Percentiles rank a stretch among this genome's conserved stretches.
Conservation (phyloP, 352 stramenopile species). For the Pythium aphanidermatum region DNA sequence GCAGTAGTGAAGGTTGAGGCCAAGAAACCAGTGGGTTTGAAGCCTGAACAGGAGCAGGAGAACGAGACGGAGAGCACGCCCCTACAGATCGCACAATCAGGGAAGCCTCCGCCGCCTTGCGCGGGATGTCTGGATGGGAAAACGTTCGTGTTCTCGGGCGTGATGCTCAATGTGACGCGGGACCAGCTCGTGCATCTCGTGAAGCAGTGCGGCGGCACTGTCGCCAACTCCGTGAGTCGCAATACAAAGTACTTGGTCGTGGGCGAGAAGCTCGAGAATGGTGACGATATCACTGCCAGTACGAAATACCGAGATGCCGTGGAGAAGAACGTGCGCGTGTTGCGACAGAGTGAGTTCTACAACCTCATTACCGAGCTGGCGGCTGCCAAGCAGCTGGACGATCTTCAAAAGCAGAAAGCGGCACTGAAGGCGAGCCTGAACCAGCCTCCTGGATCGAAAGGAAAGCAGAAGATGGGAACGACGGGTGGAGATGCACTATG, state of each 20-base stretch:
- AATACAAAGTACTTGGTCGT: constrained; percentile 78
- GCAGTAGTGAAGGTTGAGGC: neutral
- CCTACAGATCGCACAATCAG: constrained; percentile 21
- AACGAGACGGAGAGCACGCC: constrained; percentile 11
- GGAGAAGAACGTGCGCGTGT: constrained; percentile 73
- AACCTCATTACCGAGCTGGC: constrained; percentile 75
- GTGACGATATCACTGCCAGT: constrained; percentile 42
- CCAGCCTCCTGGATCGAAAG: constrained; percentile 32
- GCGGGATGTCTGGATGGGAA: constrained; percentile 68
- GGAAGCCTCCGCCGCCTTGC: constrained; percentile 47
- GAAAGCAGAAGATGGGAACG: constrained; percentile 36
- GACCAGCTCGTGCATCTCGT: constrained; percentile 71
- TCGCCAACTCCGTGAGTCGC: constrained; percentile 54
- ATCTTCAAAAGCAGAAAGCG: constrained; percentile 53
- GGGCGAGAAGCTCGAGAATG: constrained; percentile 58
- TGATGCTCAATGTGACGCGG: constrained; percentile 46
- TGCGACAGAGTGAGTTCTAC: constrained; percentile 86
- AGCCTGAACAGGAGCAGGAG: constrained; percentile 3
- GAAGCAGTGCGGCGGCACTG: constrained; percentile 66
- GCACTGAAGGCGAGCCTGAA: constrained; percentile 45
- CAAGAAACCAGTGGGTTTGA: neutral
- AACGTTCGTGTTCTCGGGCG: constrained; percentile 74
- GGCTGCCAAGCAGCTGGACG: constrained; percentile 54
- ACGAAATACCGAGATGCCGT: constrained; percentile 90
- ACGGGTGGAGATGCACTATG: constrained; percentile 73